Conservation (phyloP, 2,329 filamentous ascomycete genomes). For the Nakataea oryzae region DNA sequence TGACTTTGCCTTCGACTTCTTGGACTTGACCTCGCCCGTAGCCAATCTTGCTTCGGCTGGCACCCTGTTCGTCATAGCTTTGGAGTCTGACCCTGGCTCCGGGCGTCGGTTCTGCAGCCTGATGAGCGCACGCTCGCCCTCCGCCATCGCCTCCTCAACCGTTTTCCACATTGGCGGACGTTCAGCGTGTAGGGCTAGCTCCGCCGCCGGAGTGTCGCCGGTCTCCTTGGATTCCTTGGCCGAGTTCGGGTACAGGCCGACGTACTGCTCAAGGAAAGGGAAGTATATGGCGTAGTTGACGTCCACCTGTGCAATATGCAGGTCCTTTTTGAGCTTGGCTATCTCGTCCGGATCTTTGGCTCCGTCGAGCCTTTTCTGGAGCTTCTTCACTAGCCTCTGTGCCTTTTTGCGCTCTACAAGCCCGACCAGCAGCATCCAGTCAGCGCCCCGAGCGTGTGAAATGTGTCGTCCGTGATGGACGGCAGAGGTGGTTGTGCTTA, state of each 20-base stretch:
- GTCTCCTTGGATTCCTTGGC: slow-evolving; percentile 17
- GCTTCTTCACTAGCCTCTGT: slow-evolving; percentile 52
- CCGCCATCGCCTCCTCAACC: slow-evolving; percentile 53
- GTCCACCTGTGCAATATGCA: slow-evolving; percentile 65
- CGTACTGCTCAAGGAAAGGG: slow-evolving; percentile 61
- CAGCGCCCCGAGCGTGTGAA: neutral
- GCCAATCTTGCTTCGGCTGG: slow-evolving; percentile 5
- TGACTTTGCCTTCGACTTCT: slow-evolving; percentile 1
- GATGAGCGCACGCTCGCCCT: slow-evolving; percentile 41
- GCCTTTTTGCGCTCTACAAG: slow-evolving; percentile 61
- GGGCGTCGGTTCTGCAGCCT: slow-evolving; percentile 41
- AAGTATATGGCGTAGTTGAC: slow-evolving; percentile 65
- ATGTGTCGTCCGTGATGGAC: neutral
- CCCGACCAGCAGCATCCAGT: neutral
- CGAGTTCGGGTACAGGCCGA: slow-evolving; percentile 46
- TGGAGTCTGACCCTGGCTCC: slow-evolving; percentile 10
- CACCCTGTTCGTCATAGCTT: slow-evolving; percentile 9
- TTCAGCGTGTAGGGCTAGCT: slow-evolving; percentile 30
- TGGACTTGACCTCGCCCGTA: slow-evolving; percentile 1
- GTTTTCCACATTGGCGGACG: slow-evolving; percentile 55
- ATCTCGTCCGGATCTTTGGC: slow-evolving; percentile 39
- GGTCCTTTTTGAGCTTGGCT: slow-evolving; percentile 38
- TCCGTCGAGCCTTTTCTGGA: slow-evolving; percentile 45
- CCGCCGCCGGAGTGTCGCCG: slow-evolving; percentile 27
- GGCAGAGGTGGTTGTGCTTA: slow-evolving; percentile 23